Conservation (phyloP, 1,284 basidiomycete genomes). For the Amylostereum chailletii region DNA sequence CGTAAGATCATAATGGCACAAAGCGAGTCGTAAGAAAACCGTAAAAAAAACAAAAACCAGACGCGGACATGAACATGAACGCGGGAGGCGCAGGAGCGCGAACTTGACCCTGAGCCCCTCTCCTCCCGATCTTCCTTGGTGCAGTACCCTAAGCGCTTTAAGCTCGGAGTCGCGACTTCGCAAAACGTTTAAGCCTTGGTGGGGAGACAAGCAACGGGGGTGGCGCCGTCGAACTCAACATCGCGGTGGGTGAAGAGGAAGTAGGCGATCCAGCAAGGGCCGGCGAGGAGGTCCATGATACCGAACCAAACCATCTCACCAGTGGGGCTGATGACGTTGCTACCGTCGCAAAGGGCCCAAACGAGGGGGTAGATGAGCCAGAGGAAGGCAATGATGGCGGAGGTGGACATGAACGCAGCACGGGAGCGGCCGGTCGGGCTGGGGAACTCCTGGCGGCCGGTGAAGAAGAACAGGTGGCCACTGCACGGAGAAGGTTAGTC, state of each 20-base stretch:
- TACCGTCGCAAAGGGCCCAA: constrained; percentile 40
- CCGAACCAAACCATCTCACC: constrained; percentile 51
- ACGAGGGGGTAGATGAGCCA: constrained; percentile 42
- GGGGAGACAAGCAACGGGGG: not conserved
- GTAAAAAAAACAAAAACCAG: not conserved
- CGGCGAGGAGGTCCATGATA: constrained; percentile 48
- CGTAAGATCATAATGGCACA: not conserved
- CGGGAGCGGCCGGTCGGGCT: constrained; percentile 20
- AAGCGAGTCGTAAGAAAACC: not conserved
- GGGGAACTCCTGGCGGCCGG: constrained; percentile 17
- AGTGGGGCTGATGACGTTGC: constrained; percentile 34
- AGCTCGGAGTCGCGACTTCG: too few relatives aligned
- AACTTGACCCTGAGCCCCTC: not conserved
- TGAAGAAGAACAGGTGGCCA: constrained; percentile 1
- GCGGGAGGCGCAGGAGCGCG: not conserved
- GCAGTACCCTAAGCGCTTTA: too few relatives aligned
- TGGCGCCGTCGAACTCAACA: constrained; percentile 1
- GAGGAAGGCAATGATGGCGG: constrained; percentile 39
- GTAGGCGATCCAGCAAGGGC: constrained; percentile 34
- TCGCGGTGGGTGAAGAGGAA: constrained; percentile 18
- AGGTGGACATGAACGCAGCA: constrained; percentile 25
- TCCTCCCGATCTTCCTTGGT: not conserved
- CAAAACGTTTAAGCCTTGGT: constrained; percentile 2
- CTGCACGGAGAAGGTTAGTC: constrained; percentile 6
- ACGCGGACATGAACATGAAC: not conserved